These are phyloP conservation scores for Phytophthora europaea DNA, from an alignment of 352 stramenopile genomes.

Conservation along the genomic window DNA sequence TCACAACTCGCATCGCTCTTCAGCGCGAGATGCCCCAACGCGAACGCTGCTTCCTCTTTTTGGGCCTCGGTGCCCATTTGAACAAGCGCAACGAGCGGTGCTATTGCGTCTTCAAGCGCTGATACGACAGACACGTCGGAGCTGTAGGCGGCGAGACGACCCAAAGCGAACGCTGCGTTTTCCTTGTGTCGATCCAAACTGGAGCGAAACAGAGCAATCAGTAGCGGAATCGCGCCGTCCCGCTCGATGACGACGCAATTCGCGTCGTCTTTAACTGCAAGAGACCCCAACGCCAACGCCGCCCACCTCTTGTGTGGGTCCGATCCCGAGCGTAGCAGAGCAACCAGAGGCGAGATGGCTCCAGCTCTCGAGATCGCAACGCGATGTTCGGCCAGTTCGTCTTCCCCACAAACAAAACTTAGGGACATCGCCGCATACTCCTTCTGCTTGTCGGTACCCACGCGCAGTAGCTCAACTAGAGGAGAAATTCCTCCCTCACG, in stretches of 20 bases:
- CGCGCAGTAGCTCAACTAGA: neutral
- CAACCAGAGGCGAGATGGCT: slow-evolving; percentile 12
- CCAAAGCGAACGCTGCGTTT: slow-evolving; percentile 8
- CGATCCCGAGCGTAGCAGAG: neutral
- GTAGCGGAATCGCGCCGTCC: neutral
- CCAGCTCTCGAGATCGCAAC: slow-evolving; percentile 10
- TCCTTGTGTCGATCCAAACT: slow-evolving; percentile 11
- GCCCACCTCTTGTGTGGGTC: slow-evolving; percentile 1
- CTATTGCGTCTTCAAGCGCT: neutral
- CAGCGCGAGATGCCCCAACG: slow-evolving; percentile 7
- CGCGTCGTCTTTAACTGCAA: slow-evolving; percentile 5
- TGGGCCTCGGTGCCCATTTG: slow-evolving; percentile 2
- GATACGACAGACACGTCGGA: neutral
- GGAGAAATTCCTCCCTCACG: neutral
- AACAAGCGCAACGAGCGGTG: slow-evolving; percentile 1
- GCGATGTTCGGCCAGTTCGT: slow-evolving; percentile 2
- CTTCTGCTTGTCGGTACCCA: slow-evolving; percentile 7
- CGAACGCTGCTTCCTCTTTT: slow-evolving; percentile 12
- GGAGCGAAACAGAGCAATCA: neutral
- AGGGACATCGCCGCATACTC: slow-evolving; percentile 4
- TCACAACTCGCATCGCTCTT: neutral
- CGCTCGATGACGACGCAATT: neutral
- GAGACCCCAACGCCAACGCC: slow-evolving; percentile 2
- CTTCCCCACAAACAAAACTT: slow-evolving; percentile 11
- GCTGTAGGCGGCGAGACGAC: slow-evolving; percentile 5